Conservation (phyloP, 176 grass and related monocot genomes). For the Panicum miliaceum region DNA sequence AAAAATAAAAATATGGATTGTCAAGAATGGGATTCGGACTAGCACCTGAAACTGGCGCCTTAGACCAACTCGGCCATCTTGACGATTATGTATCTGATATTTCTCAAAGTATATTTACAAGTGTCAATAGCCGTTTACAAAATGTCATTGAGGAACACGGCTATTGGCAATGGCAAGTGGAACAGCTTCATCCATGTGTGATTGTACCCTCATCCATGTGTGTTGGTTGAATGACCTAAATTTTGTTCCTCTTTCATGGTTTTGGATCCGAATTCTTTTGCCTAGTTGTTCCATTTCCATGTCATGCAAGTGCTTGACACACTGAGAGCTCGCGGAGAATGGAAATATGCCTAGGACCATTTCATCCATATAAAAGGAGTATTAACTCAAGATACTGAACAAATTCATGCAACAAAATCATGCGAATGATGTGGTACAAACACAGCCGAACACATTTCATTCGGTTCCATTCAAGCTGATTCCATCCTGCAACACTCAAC, state of each 20-base stretch:
- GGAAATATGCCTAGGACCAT: neutral
- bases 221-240: neutral
- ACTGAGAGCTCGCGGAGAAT: neutral
- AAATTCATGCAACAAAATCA: neutral
- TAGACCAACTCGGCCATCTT: conserved; percentile 99
- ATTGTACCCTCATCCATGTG: neutral
- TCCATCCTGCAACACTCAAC: neutral
- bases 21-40: conserved; percentile 98
- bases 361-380: neutral
- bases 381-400: neutral
- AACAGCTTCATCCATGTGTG: neutral
- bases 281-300: neutral
- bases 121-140: too few species aligned
- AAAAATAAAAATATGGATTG: neutral
- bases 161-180: too few species aligned
- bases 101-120: too few species aligned
- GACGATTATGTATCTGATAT: neutral
- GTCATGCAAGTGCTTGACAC: neutral
- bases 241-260: neutral
- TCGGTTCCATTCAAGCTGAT: neutral
- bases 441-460: neutral
- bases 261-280: neutral
- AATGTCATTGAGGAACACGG: too few species aligned
- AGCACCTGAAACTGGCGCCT: conserved; percentile 99
- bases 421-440: neutral